Percentiles rank a stretch among this genome's conserved stretches.
phyloP scores from a whole-genome alignment of 805 yeast genomes.

The Yarrowia deformans region DNA sequence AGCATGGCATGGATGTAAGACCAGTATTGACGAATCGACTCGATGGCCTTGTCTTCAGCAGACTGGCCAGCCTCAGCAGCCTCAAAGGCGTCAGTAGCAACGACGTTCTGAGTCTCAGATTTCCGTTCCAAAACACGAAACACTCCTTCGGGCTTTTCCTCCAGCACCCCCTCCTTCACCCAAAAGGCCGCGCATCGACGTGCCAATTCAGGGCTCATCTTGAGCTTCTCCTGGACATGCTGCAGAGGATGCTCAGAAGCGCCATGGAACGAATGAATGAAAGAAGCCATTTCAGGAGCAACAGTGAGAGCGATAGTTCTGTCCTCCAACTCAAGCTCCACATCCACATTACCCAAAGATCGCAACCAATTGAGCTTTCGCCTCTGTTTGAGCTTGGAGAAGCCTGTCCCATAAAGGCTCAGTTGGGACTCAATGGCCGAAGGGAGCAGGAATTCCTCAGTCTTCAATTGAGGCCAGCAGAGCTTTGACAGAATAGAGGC shows the following conservation, averaged over 20 bases:
- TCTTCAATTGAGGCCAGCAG: slow-evolving; percentile 76
- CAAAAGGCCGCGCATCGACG: slow-evolving; percentile 61
- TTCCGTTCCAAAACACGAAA: slow-evolving; percentile 55
- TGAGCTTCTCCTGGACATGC: slow-evolving; percentile 51
- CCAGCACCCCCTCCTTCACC: slow-evolving; percentile 65
- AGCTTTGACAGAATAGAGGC: slow-evolving; percentile 74
- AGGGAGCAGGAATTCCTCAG: slow-evolving; percentile 61
- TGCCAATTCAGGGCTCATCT: slow-evolving; percentile 56
- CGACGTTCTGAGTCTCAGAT: slow-evolving; percentile 43
- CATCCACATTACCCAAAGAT: slow-evolving; percentile 65
- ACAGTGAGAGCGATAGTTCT: slow-evolving; percentile 57
- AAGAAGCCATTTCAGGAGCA: slow-evolving; percentile 72
- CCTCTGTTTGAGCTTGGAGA: slow-evolving; percentile 57
- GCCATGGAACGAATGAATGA: slow-evolving; percentile 59
- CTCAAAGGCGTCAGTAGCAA: slow-evolving; percentile 39
- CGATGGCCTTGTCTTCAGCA: slow-evolving; percentile 48
- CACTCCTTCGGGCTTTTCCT: slow-evolving; percentile 51
- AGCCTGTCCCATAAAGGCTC: slow-evolving; percentile 56
- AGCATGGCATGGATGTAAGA: slow-evolving; percentile 65
- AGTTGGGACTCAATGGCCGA: slow-evolving; percentile 50
- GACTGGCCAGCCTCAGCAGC: slow-evolving; percentile 44
- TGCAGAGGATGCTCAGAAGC: slow-evolving; percentile 48
- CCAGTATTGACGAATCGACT: slow-evolving; percentile 54
- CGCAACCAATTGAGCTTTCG: slow-evolving; percentile 65
- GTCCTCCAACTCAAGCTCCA: slow-evolving; percentile 66